Conservation (phyloP, 2,329 filamentous ascomycete species). For the Endothia cerciana region DNA sequence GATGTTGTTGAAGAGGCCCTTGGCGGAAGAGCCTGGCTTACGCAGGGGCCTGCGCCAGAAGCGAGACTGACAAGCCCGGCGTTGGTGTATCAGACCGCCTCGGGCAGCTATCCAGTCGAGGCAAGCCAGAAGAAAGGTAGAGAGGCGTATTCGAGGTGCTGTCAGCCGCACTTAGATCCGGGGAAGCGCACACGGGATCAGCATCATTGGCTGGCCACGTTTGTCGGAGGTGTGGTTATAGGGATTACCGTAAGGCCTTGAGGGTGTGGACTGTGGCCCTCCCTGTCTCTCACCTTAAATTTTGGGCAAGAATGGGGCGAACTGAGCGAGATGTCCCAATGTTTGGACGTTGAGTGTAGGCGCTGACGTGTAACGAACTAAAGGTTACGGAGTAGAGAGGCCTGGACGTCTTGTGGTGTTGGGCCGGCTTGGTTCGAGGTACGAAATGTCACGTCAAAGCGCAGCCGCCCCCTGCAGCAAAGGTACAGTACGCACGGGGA, state of each 20-base stretch:
- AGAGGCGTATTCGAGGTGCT: conserved; percentile 20
- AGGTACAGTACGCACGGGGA: neutral
- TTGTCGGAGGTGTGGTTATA: neutral
- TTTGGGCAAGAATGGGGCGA: neutral
- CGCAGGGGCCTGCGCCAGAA: neutral
- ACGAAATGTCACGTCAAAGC: conserved; percentile 11
- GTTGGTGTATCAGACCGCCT: neutral
- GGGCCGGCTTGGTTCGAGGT: conserved; percentile 6
- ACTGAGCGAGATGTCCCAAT: conserved; percentile 5
- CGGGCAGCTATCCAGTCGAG: neutral
- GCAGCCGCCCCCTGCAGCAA: conserved; percentile 7
- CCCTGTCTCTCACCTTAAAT: neutral
- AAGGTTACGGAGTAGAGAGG: neutral
- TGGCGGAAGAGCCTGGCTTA: neutral
- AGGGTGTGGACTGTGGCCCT: neutral
- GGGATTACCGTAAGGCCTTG: neutral
- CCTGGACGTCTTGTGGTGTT: neutral
- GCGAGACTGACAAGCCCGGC: neutral
- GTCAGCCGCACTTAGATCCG: conserved; percentile 27
- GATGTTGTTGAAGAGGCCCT: neutral
- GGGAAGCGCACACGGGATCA: conserved; percentile 9
- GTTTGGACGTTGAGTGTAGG: conserved; percentile 14
- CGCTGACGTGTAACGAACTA: conserved; percentile 23
- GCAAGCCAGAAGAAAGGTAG: conserved; percentile 16
- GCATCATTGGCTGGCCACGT: conserved; percentile 21